Base-by-base conservation (phyloP, 2,329 filamentous ascomycete genomes). In the Fusarium brevicatenulatum region DNA sequence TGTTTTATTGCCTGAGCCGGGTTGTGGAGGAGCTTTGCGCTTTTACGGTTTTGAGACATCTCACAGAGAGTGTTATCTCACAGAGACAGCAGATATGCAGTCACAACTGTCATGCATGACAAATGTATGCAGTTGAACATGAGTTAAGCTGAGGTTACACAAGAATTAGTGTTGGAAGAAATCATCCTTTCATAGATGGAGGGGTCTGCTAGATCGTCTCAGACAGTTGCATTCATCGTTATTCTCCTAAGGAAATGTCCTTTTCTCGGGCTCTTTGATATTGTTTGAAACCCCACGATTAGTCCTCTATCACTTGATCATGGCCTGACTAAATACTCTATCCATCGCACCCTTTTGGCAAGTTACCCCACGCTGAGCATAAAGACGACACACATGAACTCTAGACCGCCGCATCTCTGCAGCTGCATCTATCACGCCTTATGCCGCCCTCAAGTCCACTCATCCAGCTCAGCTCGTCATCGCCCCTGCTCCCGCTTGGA, bases 381-480 rank as follows among this genome's bases (percentile, higher is more conserved):
- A 19, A 37, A 32, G 36, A 23, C 42, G 28, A 28, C 37, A 32
- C 23, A 23, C n/a, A 32, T 10, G 9, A 34, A 25, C 15, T 8
- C 21, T 30, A 46, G 65, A 47, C 42, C 44, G 25, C 40, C 39
- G 40, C 56, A 32, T 49, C 18, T 46, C 44, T 57, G 40, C 50
- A 32, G 36, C 34, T 58, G 40, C 57, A 68, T 56, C 32, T 49
- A 63, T 69, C 65, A 58, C 66, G 50, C 34, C 64, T 68, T 42
- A 50, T 71, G 36, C 30, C 23, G 13, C 13, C 25, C 50, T 39
- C 54, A 60, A 50, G 42, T 63, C 57, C 43, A 62, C 47, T 65
- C 30, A 32, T 32, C 37, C 21, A 65, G 49, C 40, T 34, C 47
- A 74, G 71, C 42, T 71, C 70, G 72, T 13, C 72, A 75, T 75